A percentile compares a stretch with the other conserved stretches of the same genome.
These are phyloP conservation scores for Aspergillus quadricinctus DNA, from an alignment of 2,329 filamentous ascomycete species.

Conservation along the genomic window DNA sequence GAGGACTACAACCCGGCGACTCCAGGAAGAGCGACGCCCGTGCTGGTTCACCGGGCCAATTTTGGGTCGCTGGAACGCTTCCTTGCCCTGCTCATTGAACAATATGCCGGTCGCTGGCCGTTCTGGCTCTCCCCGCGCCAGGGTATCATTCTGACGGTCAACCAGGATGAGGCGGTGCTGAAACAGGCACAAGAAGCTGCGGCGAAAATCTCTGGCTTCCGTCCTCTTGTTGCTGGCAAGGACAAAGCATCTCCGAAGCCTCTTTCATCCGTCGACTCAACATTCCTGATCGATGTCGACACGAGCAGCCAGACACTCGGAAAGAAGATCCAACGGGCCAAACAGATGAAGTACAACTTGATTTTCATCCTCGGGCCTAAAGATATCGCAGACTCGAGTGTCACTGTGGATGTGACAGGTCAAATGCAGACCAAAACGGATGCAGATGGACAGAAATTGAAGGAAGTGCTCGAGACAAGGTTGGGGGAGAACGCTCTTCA, in stretches of 20 bases:
- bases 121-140: slow-evolving; percentile 86
- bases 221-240: slow-evolving; percentile 22
- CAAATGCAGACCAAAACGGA: slow-evolving; percentile 41
- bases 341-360: slow-evolving; percentile 65
- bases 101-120: slow-evolving; percentile 74
- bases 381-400: slow-evolving; percentile 56
- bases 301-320: slow-evolving; percentile 57
- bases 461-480: slow-evolving; percentile 20
- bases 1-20: slow-evolving; percentile 37
- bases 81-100: slow-evolving; percentile 79
- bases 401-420: slow-evolving; percentile 44
- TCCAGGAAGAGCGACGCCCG: slow-evolving; percentile 62
- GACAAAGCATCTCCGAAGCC: slow-evolving; percentile 26
- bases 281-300: slow-evolving; percentile 68
- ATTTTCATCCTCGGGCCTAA: slow-evolving; percentile 68
- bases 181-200: slow-evolving; percentile 49
- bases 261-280: slow-evolving; percentile 51
- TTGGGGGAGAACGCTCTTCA: slow-evolving; percentile 25
- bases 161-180: slow-evolving; percentile 46
- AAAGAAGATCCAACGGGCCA: slow-evolving; percentile 70
- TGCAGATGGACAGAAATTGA: slow-evolving; percentile 22
- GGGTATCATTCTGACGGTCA: slow-evolving; percentile 68
- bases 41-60: slow-evolving; percentile 80
- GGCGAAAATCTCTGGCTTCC: slow-evolving; percentile 45
- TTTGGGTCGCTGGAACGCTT: slow-evolving; percentile 80